These are phyloP conservation scores for Trichocomaceae sp. DNA, from an alignment of 2,329 filamentous ascomycete genomes.

Conservation along the genomic window DNA sequence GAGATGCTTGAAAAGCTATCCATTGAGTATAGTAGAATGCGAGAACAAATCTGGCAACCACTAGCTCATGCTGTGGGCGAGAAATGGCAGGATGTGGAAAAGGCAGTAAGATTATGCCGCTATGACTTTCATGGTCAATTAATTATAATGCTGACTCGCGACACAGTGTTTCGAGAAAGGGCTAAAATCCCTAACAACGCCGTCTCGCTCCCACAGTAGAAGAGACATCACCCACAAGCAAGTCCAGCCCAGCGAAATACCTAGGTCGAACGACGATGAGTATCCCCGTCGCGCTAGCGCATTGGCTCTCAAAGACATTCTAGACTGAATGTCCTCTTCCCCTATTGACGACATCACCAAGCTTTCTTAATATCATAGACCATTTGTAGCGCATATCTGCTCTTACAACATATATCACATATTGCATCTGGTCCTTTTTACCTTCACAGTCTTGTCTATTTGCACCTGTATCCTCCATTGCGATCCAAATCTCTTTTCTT, in stretches of 20 bases:
- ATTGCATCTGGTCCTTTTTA: not conserved
- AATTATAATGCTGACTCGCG: not conserved
- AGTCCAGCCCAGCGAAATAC: conserved; percentile 6
- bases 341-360: not conserved
- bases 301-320: conserved; percentile 11
- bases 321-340: not conserved
- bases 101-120: conserved; percentile 59
- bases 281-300: conserved; percentile 9
- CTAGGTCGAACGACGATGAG: conserved; percentile 1
- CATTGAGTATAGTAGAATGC: conserved; percentile 69
- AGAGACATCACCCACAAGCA: conserved; percentile 16
- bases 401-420: not conserved
- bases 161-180: conserved; percentile 21
- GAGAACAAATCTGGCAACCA: conserved; percentile 73
- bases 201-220: conserved; percentile 2
- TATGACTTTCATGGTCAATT: not conserved
- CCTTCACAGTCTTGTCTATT: not conserved
- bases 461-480: not conserved
- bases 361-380: not conserved
- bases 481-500: not conserved
- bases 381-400: not conserved
- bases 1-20: conserved; percentile 68
- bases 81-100: conserved; percentile 63
- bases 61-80: conserved; percentile 58
- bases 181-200: conserved; percentile 13